Percentiles rank a stretch among this genome's conserved stretches.
Evolutionary conservation across 2,329 filamentous ascomycete species (phyloP).

Genomic region (Mycosphaerelloides madeirae): DNA sequence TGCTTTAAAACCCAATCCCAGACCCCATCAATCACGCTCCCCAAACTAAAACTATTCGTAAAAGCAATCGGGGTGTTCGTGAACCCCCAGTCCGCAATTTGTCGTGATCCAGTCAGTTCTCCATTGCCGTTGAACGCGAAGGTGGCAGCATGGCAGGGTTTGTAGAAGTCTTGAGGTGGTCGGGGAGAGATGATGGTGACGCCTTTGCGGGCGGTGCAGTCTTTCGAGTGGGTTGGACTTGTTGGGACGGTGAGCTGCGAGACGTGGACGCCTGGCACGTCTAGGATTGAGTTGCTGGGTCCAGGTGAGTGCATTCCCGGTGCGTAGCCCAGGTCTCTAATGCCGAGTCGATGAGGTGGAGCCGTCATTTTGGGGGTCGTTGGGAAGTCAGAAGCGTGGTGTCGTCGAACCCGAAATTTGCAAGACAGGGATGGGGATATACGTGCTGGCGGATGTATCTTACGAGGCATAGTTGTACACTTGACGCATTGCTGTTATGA

Average conservation of each 20-base stretch:
- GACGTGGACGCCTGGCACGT: constrained; percentile 41
- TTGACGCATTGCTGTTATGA: too few relatives aligned
- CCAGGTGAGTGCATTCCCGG: constrained; percentile 38
- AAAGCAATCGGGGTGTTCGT: constrained; percentile 57
- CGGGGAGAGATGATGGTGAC: constrained; percentile 43
- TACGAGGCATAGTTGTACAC: too few relatives aligned
- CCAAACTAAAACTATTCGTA: constrained; percentile 56
- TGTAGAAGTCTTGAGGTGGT: constrained; percentile 36
- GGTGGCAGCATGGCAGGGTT: constrained; percentile 40
- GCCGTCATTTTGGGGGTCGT: too few relatives aligned
- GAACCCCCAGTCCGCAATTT: constrained; percentile 58
- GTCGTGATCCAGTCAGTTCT: constrained; percentile 58
- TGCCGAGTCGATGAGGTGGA: constrained; percentile 1
- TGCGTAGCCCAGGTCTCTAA: constrained; percentile 36
- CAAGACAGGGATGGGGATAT: too few relatives aligned
- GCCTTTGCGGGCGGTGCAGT: constrained; percentile 36
- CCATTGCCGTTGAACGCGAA: constrained; percentile 63
- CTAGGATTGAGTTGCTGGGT: constrained; percentile 41
- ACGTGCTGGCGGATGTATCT: too few relatives aligned
- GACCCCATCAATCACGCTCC: constrained; percentile 55
- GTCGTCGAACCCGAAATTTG: too few relatives aligned
- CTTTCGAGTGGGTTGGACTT: constrained; percentile 17
- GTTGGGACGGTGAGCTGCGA: constrained; percentile 37
- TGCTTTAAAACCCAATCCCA: constrained; percentile 52
- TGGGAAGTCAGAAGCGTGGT: too few relatives aligned